Percentiles rank a stretch among this genome's conserved stretches.
phyloP scores from a whole-genome alignment of 768 basidiomycete species.

The Pulveroboletus sp. region DNA sequence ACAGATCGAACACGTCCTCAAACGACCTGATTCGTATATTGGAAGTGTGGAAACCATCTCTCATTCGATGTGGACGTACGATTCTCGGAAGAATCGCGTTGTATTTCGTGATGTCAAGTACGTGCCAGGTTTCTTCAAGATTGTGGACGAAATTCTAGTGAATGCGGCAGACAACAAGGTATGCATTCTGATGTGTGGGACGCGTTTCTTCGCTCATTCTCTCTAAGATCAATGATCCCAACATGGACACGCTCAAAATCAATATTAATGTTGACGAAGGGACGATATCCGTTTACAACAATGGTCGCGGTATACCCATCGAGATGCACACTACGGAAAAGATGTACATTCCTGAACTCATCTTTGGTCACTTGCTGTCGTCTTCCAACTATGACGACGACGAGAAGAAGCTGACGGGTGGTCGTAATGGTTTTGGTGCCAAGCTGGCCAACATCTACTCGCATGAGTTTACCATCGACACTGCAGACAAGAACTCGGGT shows the following conservation, averaged over 20 bases:
- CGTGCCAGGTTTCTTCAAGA: conserved; percentile 99
- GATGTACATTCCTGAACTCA: conserved; percentile 94
- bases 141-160: conserved; percentile 97
- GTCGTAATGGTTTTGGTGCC: conserved; percentile 97
- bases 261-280: conserved; percentile 80
- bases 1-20: conserved; percentile 91
- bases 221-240: conserved; percentile 81
- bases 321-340: conserved; percentile 93
- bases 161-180: conserved; percentile 99
- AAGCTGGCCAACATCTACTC: conserved; percentile 99
- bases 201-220: not conserved
- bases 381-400: conserved; percentile 98
- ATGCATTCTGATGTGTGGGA: conserved; percentile 14
- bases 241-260: conserved; percentile 91
- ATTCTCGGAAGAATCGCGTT: conserved; percentile 82
- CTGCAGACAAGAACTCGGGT: conserved; percentile 79
- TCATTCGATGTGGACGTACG: conserved; percentile 92
- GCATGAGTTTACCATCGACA: conserved; percentile 92
- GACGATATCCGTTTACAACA: conserved; percentile 92
- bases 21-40: conserved; percentile 93
- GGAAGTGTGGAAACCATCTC: conserved; percentile 90
- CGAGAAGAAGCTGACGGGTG: conserved; percentile 98
- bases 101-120: conserved; percentile 79
- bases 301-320: conserved; percentile 93
- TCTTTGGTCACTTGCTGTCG: conserved; percentile 93